Evolutionary conservation across 805 yeast species (phyloP).

Genomic region (Phaffomyces thermotolerans): DNA sequence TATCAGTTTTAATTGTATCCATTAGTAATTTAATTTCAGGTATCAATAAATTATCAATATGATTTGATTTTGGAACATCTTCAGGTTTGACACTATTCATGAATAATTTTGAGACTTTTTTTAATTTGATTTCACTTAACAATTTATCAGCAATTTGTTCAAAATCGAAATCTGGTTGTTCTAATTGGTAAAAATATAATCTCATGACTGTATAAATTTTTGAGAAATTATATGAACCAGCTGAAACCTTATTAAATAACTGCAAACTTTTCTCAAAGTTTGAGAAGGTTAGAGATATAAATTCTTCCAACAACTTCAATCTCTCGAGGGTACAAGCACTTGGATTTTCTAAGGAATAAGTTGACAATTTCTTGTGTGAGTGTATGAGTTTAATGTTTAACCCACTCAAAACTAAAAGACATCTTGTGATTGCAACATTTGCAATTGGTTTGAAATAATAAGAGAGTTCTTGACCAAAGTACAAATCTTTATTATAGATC

Average conservation of each 20-base stretch:
- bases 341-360: not conserved
- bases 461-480: slow-evolving; percentile 38
- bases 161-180: slow-evolving; percentile 17
- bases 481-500: slow-evolving; percentile 25
- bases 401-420: slow-evolving; percentile 9
- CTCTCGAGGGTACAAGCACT: slow-evolving; percentile 5
- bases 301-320: slow-evolving; percentile 8
- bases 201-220: slow-evolving; percentile 11
- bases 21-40: slow-evolving; percentile 12
- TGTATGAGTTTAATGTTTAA: slow-evolving; percentile 14
- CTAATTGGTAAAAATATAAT: slow-evolving; percentile 11
- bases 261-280: slow-evolving; percentile 12
- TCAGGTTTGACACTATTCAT: slow-evolving; percentile 11
- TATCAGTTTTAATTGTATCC: slow-evolving; percentile 7
- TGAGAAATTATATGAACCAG: slow-evolving; percentile 14
- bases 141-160: slow-evolving; percentile 6
- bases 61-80: slow-evolving; percentile 16
- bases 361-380: slow-evolving; percentile 7
- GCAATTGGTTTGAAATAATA: slow-evolving; percentile 34
- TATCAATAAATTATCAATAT: slow-evolving; percentile 11
- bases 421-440: slow-evolving; percentile 8
- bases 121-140: not conserved
- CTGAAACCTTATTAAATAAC: slow-evolving; percentile 10
- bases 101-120: not conserved
- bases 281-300: slow-evolving; percentile 4